Conservation (phyloP, 768 basidiomycete genomes). For the Boletus rubescentipes region DNA sequence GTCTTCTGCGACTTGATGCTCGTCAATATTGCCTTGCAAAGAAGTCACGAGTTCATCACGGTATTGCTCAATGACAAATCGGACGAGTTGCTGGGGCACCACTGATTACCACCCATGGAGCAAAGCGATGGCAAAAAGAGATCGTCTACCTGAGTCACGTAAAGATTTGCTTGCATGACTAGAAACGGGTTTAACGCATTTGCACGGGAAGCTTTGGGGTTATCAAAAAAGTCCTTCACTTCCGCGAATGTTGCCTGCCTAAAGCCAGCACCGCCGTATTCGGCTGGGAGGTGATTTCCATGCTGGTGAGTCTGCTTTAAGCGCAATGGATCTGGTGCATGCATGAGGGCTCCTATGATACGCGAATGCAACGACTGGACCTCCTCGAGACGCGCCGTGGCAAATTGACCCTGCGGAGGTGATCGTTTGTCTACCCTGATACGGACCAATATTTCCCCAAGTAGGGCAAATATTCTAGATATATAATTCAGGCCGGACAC, state of each 20-base stretch:
- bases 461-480: constrained; percentile 80
- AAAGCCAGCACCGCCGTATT: constrained; percentile 71
- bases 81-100: constrained; percentile 77
- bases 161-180: constrained; percentile 90
- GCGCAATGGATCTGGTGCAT: constrained; percentile 73
- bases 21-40: constrained; percentile 63
- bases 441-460: constrained; percentile 84
- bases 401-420: constrained; percentile 82
- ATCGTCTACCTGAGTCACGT: constrained; percentile 79
- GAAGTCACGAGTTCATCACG: constrained; percentile 78
- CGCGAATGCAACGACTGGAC: constrained; percentile 77
- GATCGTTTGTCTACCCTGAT: constrained; percentile 86
- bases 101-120: background rate
- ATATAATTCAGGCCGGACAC: constrained; percentile 87
- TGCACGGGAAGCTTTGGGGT: constrained; percentile 82
- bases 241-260: constrained; percentile 82
- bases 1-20: constrained; percentile 65
- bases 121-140: background rate
- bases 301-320: constrained; percentile 58
- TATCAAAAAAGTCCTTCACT: constrained; percentile 89
- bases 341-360: constrained; percentile 69
- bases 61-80: constrained; percentile 91
- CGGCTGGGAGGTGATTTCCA: constrained; percentile 46
- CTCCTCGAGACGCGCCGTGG: constrained; percentile 81
- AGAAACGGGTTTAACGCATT: constrained; percentile 88